A percentile compares a stretch with the other conserved stretches of the same genome.
phyloP scores from a whole-genome alignment of 176 grass and related monocot species.

The Eragrostis nindensis region DNA sequence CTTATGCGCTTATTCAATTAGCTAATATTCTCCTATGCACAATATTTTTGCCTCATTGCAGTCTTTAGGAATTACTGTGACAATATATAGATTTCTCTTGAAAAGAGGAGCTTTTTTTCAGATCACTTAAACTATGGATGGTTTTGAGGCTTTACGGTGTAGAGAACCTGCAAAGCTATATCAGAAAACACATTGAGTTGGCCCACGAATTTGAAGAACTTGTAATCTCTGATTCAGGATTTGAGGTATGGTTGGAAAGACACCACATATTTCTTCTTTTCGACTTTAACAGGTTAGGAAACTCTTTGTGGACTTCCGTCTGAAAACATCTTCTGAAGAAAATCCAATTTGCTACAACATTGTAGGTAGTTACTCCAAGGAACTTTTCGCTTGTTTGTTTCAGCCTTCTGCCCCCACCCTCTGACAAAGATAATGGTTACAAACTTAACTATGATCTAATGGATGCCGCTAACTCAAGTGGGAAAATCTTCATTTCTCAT shows the following conservation, averaged over 20 bases:
- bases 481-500: constrained; percentile 74
- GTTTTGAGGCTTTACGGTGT: constrained; percentile 75
- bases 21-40: not conserved
- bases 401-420: constrained; percentile 49
- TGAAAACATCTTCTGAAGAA: not conserved
- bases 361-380: constrained; percentile 58
- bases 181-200: constrained; percentile 65
- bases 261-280: too few species aligned
- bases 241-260: constrained; percentile 55
- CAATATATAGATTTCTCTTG: constrained; percentile 10
- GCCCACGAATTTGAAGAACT: constrained; percentile 66
- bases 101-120: constrained; percentile 39
- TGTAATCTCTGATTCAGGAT: constrained; percentile 56
- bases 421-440: constrained; percentile 51
- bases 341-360: constrained; percentile 17
- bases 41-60: too few species aligned
- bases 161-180: constrained; percentile 71
- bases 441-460: constrained; percentile 64
- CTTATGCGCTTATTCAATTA: not conserved
- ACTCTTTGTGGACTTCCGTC: not conserved
- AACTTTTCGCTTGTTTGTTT: constrained; percentile 75
- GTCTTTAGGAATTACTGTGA: too few species aligned
- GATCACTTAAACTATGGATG: constrained; percentile 82
- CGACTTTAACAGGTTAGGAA: too few species aligned
- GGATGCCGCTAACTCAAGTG: constrained; percentile 55